Conservation (phyloP, 2,329 filamentous ascomycete genomes). For the Botrytis aclada region DNA sequence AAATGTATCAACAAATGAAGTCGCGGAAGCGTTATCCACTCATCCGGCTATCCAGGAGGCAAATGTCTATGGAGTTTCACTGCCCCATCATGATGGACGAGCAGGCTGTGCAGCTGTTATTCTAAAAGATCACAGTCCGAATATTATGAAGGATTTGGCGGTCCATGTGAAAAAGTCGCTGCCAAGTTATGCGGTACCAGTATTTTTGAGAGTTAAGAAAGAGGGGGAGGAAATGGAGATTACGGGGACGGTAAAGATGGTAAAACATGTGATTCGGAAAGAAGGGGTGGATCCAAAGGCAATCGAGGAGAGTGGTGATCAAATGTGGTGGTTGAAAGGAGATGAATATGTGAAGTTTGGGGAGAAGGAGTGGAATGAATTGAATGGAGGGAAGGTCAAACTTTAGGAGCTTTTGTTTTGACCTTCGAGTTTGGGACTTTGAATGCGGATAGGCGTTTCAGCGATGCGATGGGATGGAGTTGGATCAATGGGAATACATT, state of each 20-base stretch:
- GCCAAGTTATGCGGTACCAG: conserved; percentile 71
- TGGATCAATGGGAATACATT: not conserved
- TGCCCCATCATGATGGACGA: conserved; percentile 79
- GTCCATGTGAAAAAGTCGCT: conserved; percentile 55
- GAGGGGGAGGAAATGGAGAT: conserved; percentile 50
- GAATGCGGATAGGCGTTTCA: not conserved
- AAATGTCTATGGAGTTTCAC: conserved; percentile 79
- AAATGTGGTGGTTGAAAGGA: conserved; percentile 56
- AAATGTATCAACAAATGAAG: conserved; percentile 79
- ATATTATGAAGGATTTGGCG: conserved; percentile 58
- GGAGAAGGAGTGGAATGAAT: conserved; percentile 62
- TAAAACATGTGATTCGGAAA: conserved; percentile 69
- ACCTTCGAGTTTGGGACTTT: not conserved
- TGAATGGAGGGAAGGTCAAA: conserved; percentile 65
- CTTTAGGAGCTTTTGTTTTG: conserved; percentile 21
- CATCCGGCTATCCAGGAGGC: conserved; percentile 69
- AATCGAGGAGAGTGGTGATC: conserved; percentile 41
- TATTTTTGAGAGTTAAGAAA: conserved; percentile 69
- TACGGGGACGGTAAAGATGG: conserved; percentile 87
- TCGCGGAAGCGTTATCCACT: conserved; percentile 68
- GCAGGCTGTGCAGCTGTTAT: conserved; percentile 76
- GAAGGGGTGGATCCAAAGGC: conserved; percentile 69
- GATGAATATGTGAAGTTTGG: conserved; percentile 67
- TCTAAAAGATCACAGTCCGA: conserved; percentile 46
- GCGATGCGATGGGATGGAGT: not conserved